phyloP scores from a whole-genome alignment of 768 basidiomycete species.

The Boletus rubropictus region DNA sequence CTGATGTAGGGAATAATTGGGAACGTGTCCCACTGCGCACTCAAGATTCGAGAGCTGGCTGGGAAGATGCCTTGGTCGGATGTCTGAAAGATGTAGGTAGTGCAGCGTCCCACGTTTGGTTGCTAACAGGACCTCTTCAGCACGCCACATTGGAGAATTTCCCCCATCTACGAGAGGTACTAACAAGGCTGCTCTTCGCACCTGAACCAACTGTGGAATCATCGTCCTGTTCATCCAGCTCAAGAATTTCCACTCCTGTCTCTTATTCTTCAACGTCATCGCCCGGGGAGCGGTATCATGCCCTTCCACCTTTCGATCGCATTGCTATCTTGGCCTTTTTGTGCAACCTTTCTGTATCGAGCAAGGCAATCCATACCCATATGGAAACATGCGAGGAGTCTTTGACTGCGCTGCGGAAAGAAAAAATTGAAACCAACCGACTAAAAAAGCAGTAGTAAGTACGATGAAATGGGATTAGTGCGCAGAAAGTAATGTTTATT shows the following conservation, averaged over 20 bases:
- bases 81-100: constrained; percentile 82
- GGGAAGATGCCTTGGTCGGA: constrained; percentile 89
- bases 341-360: constrained; percentile 84
- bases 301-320: constrained; percentile 70
- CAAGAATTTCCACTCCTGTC: constrained; percentile 45
- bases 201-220: constrained; percentile 45
- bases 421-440: constrained; percentile 92
- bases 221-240: constrained; percentile 40
- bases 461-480: constrained; percentile 1
- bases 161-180: constrained; percentile 62
- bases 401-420: constrained; percentile 88
- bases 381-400: constrained; percentile 90
- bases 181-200: constrained; percentile 69
- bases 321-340: constrained; percentile 84
- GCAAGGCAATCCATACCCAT: constrained; percentile 79
- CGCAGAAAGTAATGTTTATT: constrained; percentile 12
- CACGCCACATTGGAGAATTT: constrained; percentile 71
- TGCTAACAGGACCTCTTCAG: constrained; percentile 34
- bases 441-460: constrained; percentile 84
- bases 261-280: constrained; percentile 40
- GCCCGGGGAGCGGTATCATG: constrained; percentile 66
- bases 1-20: constrained; percentile 83
- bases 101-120: background rate
- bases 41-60: constrained; percentile 72
- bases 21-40: constrained; percentile 69